Percentiles rank a stretch among this genome's conserved stretches.
Evolutionary conservation across 768 basidiomycete species (phyloP).

Genomic region (Pilatotrama ljubarskyi): DNA sequence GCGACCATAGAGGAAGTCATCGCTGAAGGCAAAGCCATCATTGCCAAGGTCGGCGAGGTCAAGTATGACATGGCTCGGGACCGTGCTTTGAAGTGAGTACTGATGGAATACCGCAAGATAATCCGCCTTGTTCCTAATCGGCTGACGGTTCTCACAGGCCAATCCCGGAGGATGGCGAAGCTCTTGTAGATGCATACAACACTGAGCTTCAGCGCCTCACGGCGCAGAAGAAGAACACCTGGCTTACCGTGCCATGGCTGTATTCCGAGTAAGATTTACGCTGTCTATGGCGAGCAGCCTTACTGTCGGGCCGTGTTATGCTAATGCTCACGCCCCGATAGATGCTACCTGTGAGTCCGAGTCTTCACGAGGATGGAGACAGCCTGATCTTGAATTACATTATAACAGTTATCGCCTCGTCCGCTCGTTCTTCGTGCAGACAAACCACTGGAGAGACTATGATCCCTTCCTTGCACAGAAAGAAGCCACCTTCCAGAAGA

Average conservation of each 20-base stretch:
- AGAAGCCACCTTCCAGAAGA: conserved; percentile 76
- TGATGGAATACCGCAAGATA: not conserved
- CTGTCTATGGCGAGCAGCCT: no score
- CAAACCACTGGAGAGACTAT: conserved; percentile 66
- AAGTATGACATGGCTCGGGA: conserved; percentile 91
- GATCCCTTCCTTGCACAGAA: conserved; percentile 89
- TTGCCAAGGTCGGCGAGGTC: conserved; percentile 68
- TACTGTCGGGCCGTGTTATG: not conserved
- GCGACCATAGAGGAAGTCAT: conserved; percentile 44
- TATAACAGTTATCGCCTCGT: conserved; percentile 77
- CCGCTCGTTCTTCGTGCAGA: conserved; percentile 68
- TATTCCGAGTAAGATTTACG: conserved; percentile 75
- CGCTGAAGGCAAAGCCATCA: conserved; percentile 76
- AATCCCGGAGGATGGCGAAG: conserved; percentile 75
- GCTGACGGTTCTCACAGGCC: conserved; percentile 40
- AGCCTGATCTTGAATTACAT: not conserved
- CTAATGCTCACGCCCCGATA: not conserved
- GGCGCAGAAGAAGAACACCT: conserved; percentile 56
- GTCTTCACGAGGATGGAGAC: not conserved
- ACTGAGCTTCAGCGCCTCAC: conserved; percentile 57
- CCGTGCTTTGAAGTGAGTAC: conserved; percentile 59
- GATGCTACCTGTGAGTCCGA: conserved; percentile 22
- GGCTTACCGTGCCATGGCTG: conserved; percentile 96
- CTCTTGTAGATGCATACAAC: conserved; percentile 76
- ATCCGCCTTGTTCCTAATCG: not conserved